These are phyloP conservation scores for Suhomyces kilbournensis DNA, from an alignment of 805 yeast genomes.

Conservation along the genomic window DNA sequence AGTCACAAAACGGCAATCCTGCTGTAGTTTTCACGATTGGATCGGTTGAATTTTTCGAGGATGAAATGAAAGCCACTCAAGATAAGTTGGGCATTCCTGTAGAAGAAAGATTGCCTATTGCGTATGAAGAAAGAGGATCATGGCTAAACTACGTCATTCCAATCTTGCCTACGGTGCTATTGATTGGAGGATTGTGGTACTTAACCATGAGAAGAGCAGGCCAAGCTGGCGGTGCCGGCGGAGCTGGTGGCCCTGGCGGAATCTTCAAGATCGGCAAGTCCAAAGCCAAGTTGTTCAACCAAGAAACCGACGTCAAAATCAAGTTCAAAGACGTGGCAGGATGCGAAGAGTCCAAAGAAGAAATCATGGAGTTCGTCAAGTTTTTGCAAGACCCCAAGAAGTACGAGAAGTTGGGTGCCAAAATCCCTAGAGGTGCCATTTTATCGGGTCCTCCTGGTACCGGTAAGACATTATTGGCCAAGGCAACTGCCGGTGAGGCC, in stretches of 20 bases:
- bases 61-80: constrained; percentile 72
- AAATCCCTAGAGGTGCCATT: constrained; percentile 93
- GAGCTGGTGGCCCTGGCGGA: constrained; percentile 48
- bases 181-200: constrained; percentile 77
- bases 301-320: constrained; percentile 77
- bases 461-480: constrained; percentile 89
- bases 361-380: constrained; percentile 91
- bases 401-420: constrained; percentile 86
- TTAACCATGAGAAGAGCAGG: constrained; percentile 54
- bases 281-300: constrained; percentile 76
- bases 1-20: constrained; percentile 34
- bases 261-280: constrained; percentile 76
- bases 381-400: constrained; percentile 81
- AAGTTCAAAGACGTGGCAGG: constrained; percentile 92
- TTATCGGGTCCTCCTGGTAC: constrained; percentile 96
- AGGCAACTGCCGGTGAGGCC: constrained; percentile 96
- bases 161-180: constrained; percentile 73
- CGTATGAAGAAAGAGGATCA: constrained; percentile 67
- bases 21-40: constrained; percentile 80
- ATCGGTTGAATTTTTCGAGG: constrained; percentile 80
- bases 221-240: constrained; percentile 42
- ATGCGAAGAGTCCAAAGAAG: constrained; percentile 90
- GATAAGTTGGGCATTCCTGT: constrained; percentile 64
- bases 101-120: constrained; percentile 72
- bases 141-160: constrained; percentile 62